Evolutionary conservation across 768 basidiomycete genomes (phyloP).

Genomic region (Lactarius hatsudake): DNA sequence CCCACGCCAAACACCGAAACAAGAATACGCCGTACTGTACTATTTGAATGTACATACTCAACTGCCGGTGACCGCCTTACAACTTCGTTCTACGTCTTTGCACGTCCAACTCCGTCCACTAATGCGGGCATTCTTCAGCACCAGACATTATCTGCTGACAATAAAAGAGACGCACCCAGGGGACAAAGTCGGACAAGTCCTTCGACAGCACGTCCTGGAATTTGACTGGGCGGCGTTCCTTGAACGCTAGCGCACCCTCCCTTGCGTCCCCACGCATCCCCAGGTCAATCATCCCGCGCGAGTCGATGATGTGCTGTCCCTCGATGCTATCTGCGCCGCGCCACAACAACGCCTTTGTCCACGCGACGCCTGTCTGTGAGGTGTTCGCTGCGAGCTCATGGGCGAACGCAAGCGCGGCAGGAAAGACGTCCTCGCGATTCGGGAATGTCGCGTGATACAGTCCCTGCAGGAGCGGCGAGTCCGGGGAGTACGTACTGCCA

Average conservation of each 20-base stretch:
- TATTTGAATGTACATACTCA: background rate
- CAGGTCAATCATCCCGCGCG: conserved; percentile 44
- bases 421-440: conserved; percentile 50
- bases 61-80: background rate
- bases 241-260: conserved; percentile 51
- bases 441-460: conserved; percentile 50
- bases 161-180: conserved; percentile 45
- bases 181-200: conserved; percentile 43
- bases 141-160: background rate
- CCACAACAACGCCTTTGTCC: conserved; percentile 51
- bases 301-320: conserved; percentile 54
- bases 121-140: background rate
- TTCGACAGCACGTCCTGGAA: conserved; percentile 47
- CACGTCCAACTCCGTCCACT: conserved; percentile 37
- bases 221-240: conserved; percentile 43
- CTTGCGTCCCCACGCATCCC: conserved; percentile 41
- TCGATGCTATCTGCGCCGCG: conserved; percentile 49
- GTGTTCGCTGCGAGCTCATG: conserved; percentile 50
- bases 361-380: conserved; percentile 50
- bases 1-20: background rate
- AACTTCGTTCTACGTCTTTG: conserved; percentile 19
- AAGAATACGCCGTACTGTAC: background rate
- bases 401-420: conserved; percentile 50
- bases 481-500: conserved; percentile 43
- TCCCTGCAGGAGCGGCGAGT: conserved; percentile 42